Evolutionary conservation across 192 early-diverging fungal genomes (phyloP), one percentile per base, ranked within the genome.

Genomic region (Entomortierella chlamydospora): DNA sequence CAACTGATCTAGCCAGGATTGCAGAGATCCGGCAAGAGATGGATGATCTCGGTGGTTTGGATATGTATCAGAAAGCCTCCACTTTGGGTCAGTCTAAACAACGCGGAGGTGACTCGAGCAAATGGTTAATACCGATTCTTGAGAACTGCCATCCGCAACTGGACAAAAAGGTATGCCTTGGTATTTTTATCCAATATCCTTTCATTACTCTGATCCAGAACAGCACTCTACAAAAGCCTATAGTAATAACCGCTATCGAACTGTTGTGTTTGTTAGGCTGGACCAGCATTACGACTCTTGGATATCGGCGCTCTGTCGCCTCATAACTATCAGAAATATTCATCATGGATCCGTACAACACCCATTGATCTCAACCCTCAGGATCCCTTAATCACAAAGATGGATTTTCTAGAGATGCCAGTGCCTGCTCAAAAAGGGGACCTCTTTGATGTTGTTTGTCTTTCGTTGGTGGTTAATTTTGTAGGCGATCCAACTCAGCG

Each of bases 321-420:
- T 9, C 80, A 86, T 23, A 95, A 95, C 58, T 97, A 97, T 51
- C 78, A 81, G 11, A 85, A 86, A 39, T 87, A 93, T 61, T 29
- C 78, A 11, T 58, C 82, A 6, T 95, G 90, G 91, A 90, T 96
- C 58, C 63, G 90, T 13, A 86, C 88, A n/a, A 82, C 83, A 17
- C 91, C 92, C 0, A 96, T 97, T 64, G 96, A 97, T 74, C 87
- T 97, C 55, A 95, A 97, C 61, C 91, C 94, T 1, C 96, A 97
- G 64, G 84, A 91, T 57, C 85, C 83, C 0, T 68, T 81, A 2
- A 93, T 97, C 29, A 73, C 82, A 29, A 83, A 92, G 63, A 95
- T 95, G 64, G 96, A 97, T 72, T 95, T 96, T 86, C 84, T 97
- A 33, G 89, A 91, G 39, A 90, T 91, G 72, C 83, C 87, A 12